phyloP scores from a whole-genome alignment of 352 stramenopile species.

The Aphanomyces stellatus region DNA sequence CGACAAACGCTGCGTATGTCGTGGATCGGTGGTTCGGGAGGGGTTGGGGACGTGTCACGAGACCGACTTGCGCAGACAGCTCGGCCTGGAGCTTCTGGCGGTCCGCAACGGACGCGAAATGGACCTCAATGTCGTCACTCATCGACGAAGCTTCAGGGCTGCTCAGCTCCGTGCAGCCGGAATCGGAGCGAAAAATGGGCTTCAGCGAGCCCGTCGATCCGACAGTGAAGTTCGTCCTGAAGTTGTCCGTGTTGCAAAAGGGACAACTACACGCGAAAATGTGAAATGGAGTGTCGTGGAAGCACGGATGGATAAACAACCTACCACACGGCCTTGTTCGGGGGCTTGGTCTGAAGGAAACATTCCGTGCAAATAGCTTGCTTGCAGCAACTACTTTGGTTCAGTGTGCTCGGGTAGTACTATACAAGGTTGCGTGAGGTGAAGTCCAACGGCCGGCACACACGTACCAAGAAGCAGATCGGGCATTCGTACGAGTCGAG shows the following conservation, averaged over 20 bases:
- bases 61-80: constrained; percentile 56
- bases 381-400: constrained; percentile 52
- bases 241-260: constrained; percentile 68
- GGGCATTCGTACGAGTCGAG: constrained; percentile 63
- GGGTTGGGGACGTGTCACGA: constrained; percentile 42
- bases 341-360: constrained; percentile 35
- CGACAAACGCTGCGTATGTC: constrained; percentile 18
- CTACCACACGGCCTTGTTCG: constrained; percentile 29
- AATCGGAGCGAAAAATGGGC: constrained; percentile 3
- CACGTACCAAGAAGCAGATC: constrained; percentile 66
- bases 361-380: constrained; percentile 69
- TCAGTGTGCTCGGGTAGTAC: constrained; percentile 56
- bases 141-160: constrained; percentile 10
- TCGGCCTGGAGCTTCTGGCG: constrained; percentile 63
- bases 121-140: constrained; percentile 20
- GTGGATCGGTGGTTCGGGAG: constrained; percentile 23
- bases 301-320: constrained; percentile 23
- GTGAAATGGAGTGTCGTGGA: neutral
- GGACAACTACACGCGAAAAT: constrained; percentile 39
- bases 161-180: constrained; percentile 12
- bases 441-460: neutral
- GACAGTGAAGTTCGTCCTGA: constrained; percentile 23
- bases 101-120: constrained; percentile 68
- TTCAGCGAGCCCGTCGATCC: constrained; percentile 7
- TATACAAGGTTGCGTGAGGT: constrained; percentile 6